Evolutionary conservation across 768 basidiomycete genomes (phyloP).

Genomic region (Leccinum variicolor): DNA sequence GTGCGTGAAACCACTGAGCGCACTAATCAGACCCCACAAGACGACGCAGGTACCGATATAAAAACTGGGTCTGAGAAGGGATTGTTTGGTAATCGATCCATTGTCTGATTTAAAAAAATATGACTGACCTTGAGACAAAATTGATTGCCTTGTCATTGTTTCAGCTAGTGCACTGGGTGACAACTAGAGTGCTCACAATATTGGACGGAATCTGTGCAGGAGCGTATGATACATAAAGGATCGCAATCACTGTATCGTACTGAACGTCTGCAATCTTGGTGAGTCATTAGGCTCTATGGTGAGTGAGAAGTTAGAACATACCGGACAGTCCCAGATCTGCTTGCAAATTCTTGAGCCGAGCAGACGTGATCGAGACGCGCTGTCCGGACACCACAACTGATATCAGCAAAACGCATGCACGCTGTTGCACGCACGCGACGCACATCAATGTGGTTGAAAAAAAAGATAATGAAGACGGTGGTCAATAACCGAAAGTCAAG

Average conservation of each 20-base stretch:
- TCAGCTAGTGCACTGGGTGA: neutral
- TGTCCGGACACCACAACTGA: neutral
- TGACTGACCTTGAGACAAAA: slow-evolving; percentile 43
- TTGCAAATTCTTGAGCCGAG: neutral
- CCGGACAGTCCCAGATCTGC: neutral
- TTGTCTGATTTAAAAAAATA: neutral
- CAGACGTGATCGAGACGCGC: neutral
- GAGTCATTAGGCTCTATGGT: neutral
- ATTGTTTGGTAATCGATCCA: neutral
- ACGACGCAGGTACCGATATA: slow-evolving; percentile 46
- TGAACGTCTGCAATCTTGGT: slow-evolving; percentile 31
- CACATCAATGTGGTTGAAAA: slow-evolving; percentile 70
- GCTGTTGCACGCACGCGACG: slow-evolving; percentile 2
- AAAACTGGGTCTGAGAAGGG: slow-evolving; percentile 48
- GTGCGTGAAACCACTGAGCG: slow-evolving; percentile 57
- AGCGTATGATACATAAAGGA: neutral
- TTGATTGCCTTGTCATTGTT: slow-evolving; percentile 45
- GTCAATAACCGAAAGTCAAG: slow-evolving; percentile 56
- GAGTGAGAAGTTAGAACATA: neutral
- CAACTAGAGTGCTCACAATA: slow-evolving; percentile 16
- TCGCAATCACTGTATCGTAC: neutral
- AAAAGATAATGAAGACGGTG: slow-evolving; percentile 54
- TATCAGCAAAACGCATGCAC: neutral
- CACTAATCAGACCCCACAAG: slow-evolving; percentile 64
- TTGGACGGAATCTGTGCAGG: neutral